phyloP scores from a whole-genome alignment of 495 filamentous ascomycete species.

The Hypoxylon lenormandii region DNA sequence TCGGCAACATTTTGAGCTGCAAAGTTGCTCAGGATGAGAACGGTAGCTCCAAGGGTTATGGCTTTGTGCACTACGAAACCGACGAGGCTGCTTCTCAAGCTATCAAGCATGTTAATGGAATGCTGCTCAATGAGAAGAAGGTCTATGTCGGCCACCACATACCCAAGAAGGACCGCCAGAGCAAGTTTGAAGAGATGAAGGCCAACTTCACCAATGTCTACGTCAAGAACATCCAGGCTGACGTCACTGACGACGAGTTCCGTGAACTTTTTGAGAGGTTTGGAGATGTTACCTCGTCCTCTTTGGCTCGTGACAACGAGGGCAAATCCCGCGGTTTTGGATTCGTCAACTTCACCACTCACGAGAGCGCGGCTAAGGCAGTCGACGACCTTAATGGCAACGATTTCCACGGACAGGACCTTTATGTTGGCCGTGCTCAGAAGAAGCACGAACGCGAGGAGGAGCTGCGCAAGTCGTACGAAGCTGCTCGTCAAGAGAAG shows the following conservation, averaged over 20 bases:
- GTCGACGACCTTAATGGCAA: slow-evolving; percentile 93
- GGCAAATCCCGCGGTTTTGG: slow-evolving; percentile 97
- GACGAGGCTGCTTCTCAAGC: slow-evolving; percentile 95
- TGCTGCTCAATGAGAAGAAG: slow-evolving; percentile 99
- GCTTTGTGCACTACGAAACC: slow-evolving; percentile 99
- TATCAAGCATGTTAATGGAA: slow-evolving; percentile 99
- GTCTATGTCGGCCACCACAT: slow-evolving; percentile 99
- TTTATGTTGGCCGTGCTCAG: slow-evolving; percentile 98
- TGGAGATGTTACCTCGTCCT: slow-evolving; percentile 94
- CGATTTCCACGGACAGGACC: slow-evolving; percentile 89
- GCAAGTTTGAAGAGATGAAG: slow-evolving; percentile 99
- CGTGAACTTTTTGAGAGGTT: slow-evolving; percentile 88
- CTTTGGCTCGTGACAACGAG: slow-evolving; percentile 86
- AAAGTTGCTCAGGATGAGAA: slow-evolving; percentile 99
- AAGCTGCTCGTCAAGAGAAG: slow-evolving; percentile 97
- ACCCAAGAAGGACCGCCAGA: slow-evolving; percentile 99
- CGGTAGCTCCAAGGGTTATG: slow-evolving; percentile 96
- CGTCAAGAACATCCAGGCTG: slow-evolving; percentile 95
- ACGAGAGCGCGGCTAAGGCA: slow-evolving; percentile 85
- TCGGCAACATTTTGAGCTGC: slow-evolving; percentile 99
- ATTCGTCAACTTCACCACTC: slow-evolving; percentile 95
- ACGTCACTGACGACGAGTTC: slow-evolving; percentile 93
- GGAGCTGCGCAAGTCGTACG: slow-evolving; percentile 98
- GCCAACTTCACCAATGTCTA: slow-evolving; percentile 99
- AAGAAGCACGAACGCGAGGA: slow-evolving; percentile 99